These are phyloP conservation scores for Coemansia sp. DNA, from an alignment of 192 early-diverging fungal genomes.

Conservation along the genomic window DNA sequence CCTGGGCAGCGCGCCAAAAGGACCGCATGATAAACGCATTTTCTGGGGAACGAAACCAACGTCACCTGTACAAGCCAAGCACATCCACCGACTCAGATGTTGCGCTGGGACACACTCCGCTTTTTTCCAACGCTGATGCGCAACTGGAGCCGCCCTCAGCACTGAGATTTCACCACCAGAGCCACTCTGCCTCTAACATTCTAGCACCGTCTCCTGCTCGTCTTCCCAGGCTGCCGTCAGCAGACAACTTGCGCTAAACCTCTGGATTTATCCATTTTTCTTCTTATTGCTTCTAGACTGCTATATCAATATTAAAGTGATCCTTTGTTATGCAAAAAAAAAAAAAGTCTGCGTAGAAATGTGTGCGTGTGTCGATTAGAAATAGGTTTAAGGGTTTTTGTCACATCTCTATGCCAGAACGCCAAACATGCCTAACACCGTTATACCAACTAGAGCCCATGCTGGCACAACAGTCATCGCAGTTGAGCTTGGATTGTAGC, in stretches of 20 bases:
- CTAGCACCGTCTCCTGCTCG: neutral
- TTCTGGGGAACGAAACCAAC: conserved; percentile 16
- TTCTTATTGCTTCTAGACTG: neutral
- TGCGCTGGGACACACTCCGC: conserved; percentile 9
- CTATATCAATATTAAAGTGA: neutral
- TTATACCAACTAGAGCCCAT: conserved; percentile 15
- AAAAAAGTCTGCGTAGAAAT: conserved; percentile 1
- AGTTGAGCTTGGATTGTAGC: conserved; percentile 42
- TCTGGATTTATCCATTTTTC: neutral
- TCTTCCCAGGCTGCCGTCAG: conserved; percentile 6
- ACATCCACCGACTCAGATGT: conserved; percentile 8
- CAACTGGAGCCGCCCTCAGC: conserved; percentile 19
- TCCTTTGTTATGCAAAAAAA: conserved; percentile 1
- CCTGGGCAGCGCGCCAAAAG: conserved; percentile 43
- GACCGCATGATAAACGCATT: conserved; percentile 43
- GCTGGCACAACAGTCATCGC: conserved; percentile 8
- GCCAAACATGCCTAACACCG: conserved; percentile 16
- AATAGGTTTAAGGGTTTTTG: neutral
- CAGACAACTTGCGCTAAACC: conserved; percentile 7
- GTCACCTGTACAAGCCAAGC: conserved; percentile 8
- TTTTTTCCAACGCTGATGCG: neutral
- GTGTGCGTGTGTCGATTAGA: neutral
- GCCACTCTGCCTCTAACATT: conserved; percentile 34
- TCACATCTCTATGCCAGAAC: conserved; percentile 10
- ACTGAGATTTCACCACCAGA: conserved; percentile 36